phyloP scores from a whole-genome alignment of 1,139 yeast species.

The Saccharomyces hybrid region DNA sequence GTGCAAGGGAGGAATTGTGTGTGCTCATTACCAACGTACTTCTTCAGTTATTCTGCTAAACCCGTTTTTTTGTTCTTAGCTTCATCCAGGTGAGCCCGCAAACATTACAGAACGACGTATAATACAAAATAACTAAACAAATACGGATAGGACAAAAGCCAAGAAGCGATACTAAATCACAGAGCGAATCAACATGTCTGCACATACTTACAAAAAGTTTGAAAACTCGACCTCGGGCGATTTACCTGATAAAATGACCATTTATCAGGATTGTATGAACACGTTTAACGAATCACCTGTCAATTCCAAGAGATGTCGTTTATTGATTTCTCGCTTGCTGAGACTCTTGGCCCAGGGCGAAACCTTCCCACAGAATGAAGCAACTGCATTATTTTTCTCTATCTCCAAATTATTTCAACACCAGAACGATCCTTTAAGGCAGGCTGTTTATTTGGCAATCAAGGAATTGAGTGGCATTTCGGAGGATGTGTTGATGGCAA shows the following conservation, averaged over 20 bases:
- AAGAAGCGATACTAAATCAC: neutral
- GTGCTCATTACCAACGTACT: neutral
- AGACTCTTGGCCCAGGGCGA: conserved; percentile 78
- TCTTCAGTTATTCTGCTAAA: neutral
- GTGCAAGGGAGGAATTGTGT: neutral
- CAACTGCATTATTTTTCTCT: conserved; percentile 87
- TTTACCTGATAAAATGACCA: conserved; percentile 90
- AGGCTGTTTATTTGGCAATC: conserved; percentile 86
- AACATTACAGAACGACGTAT: neutral
- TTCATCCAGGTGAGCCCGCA: neutral
- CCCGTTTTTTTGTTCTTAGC: neutral
- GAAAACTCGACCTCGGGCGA: conserved; percentile 64
- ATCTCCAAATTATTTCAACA: conserved; percentile 93
- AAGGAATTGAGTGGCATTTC: conserved; percentile 82
- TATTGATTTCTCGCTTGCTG: conserved; percentile 52
- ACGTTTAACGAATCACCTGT: conserved; percentile 91
- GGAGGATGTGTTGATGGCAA: conserved; percentile 92
- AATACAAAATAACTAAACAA: neutral
- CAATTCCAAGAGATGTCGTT: conserved; percentile 79
- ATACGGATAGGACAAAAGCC: neutral
- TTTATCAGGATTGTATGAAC: conserved; percentile 90
- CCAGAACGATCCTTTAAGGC: conserved; percentile 84
- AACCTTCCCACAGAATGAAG: conserved; percentile 78
- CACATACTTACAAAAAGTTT: conserved; percentile 72
- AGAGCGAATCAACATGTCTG: conserved; percentile 46